A percentile compares a stretch with the other conserved stretches of the same genome.
Conservation (phyloP, 495 filamentous ascomycete species). For the Annulohypoxylon moriforme region DNA sequence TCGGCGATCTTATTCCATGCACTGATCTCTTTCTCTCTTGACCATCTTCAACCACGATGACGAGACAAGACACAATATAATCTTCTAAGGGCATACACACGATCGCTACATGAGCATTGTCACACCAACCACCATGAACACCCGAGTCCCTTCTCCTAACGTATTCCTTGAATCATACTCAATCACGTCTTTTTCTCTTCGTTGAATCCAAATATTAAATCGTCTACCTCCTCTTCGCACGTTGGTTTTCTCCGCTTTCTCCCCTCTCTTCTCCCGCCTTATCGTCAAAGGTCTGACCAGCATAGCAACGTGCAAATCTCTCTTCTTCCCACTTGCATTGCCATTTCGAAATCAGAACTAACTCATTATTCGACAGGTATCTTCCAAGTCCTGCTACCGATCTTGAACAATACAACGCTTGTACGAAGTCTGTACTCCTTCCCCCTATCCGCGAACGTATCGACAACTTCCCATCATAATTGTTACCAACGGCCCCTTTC, state of each 20-base stretch:
- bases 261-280: background rate
- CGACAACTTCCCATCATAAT: background rate
- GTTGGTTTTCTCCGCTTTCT: background rate
- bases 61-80: background rate
- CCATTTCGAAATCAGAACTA: background rate
- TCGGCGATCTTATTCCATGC: background rate
- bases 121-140: background rate
- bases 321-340: background rate
- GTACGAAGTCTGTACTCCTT: constrained; percentile 27
- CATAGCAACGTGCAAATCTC: background rate
- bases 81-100: background rate
- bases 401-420: constrained; percentile 20
- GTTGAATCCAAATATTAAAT: too few species aligned
- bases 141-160: background rate
- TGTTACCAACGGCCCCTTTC: background rate
- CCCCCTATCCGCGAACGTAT: background rate
- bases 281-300: background rate
- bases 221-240: too few species aligned
- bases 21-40: background rate
- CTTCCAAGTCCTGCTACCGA: constrained; percentile 20
- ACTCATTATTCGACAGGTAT: constrained; percentile 9
- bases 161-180: background rate
- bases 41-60: background rate
- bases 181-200: background rate
- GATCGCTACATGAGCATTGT: background rate